phyloP scores from a whole-genome alignment of 202 grass and related monocot species.

The Bolboschoenoplectus hybrid region DNA sequence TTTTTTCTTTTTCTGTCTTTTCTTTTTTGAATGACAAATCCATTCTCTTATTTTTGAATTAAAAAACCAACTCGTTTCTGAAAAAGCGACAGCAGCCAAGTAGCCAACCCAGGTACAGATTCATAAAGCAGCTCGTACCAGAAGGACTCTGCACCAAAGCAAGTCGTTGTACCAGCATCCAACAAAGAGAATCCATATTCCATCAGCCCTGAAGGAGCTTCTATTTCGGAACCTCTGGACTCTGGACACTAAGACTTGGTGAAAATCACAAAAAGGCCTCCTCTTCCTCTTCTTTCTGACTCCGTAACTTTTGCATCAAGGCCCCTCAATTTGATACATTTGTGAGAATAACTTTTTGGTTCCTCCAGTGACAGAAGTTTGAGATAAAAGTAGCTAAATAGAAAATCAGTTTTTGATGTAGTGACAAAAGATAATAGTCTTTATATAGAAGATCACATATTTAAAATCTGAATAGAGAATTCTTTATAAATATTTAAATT shows the following conservation, averaged over 20 bases:
- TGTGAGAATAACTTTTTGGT: background rate
- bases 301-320: background rate
- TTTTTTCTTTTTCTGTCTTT: background rate
- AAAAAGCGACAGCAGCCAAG: background rate
- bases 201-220: background rate
- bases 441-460: no score
- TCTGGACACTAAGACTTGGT: background rate
- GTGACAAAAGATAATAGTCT: no score
- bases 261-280: background rate
- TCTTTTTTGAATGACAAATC: background rate
- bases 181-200: slow-evolving; percentile 12
- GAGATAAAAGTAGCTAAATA: background rate
- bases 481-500: no score
- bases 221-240: background rate
- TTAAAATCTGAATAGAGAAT: no score
- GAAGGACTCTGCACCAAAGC: background rate
- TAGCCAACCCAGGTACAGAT: background rate
- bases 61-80: background rate
- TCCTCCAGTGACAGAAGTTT: background rate
- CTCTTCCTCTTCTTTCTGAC: background rate
- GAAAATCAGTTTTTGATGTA: no score
- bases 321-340: background rate
- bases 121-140: background rate
- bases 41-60: background rate
- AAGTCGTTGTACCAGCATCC: slow-evolving; percentile 3